Base-by-base conservation (phyloP, 441 rosid species). In the Eruca vesicaria region DNA sequence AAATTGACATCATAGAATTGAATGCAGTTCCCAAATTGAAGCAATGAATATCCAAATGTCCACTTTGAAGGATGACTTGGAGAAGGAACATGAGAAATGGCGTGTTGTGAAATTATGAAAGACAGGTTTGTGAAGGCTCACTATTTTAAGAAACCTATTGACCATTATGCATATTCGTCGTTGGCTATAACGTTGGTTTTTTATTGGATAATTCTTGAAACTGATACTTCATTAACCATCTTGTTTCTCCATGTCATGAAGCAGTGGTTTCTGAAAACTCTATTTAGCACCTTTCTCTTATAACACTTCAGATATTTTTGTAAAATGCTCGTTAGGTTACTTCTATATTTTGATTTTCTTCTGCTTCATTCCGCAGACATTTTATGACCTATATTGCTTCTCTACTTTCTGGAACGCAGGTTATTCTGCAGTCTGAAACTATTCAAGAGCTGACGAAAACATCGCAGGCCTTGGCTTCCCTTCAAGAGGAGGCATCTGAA, bases 401-500 rank as follows among this genome's bases (percentile, higher is more conserved):
- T 78, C 32, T 20, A 10, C 38, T 74, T 52, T 80, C 19, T 73
- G 79, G 69, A 70, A 38, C 43, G 53, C 90, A 96, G 99, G 98
- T 96, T 74, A 77, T 93, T 82, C 80, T 90, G 72, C 99, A 92
- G 84, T 92, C 99, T 26, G 99, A 92, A 82, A 93, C 99, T 61
- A 96, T 96, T 78, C 97, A 92, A 75, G 99, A 96, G 86, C 83
- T 93, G 82, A 86, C 94, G 15, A 92, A 84, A 84, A 90, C 97
- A 55, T 96, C 99, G 11, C 87, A 90, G 76, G 88, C 86, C 66
- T 84, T 92, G 86, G 86, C 89, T 63, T 68, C 79, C 26, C 80
- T 92, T 79, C 94, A 92, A 76, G 86, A 85, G 75, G 96, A 96
- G 81, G 88, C 88, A 68, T 86, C 89, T 77, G 89, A 84, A 71